Evolutionary conservation across 306 rosid species (phyloP), one percentile per base, ranked within the genome.

Genomic region (Malus orientalis): DNA sequence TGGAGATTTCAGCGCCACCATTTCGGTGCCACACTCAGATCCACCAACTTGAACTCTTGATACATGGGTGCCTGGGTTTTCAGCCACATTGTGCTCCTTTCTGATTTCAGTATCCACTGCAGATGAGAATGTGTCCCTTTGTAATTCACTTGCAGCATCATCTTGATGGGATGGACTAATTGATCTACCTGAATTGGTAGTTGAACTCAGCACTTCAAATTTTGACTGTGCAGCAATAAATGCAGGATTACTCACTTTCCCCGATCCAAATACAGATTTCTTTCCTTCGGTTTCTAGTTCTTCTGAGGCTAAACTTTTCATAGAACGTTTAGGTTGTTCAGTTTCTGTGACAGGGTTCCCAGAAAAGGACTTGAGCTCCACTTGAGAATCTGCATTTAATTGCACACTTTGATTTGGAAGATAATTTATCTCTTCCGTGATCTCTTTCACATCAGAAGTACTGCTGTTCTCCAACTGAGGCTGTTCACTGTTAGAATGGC

Each of bases 1-100:
- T 79, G 62, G 97, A 92, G 53, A 92, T 91, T 67, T 92, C 98
- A 1, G 93, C 88, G 73, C 92, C 89, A 86, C 92, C 40, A 36
- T 36, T 36, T 92, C 98, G 2, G 93, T 89, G 73, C 92, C 89
- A 86, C 92, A 88, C 73, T 91, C 97, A 71, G 98, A 89, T 72
- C 88, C 97, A 77, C 88, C 90, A 59, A 88, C 61, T 55, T 83
- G 86, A 77, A 64, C 65, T 70, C 81, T 85, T 15, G 87, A 88
- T 86, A 74, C 86, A 86, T 58, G 79, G 54, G 57, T 67, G 75
- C 79, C 70, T 44, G 84, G 55, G 81, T 83, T 91, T 70, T 91
- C 97, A 64, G 74, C 76, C 15, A 60, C 25, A 32, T 75, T 42
- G 3, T 44, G 40, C 74, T 91, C 97, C 79, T 82, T 87, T 57